Percentiles rank a stretch among this genome's conserved stretches.
Conservation (phyloP, 768 basidiomycete genomes). For the Boletus sensibilis region DNA sequence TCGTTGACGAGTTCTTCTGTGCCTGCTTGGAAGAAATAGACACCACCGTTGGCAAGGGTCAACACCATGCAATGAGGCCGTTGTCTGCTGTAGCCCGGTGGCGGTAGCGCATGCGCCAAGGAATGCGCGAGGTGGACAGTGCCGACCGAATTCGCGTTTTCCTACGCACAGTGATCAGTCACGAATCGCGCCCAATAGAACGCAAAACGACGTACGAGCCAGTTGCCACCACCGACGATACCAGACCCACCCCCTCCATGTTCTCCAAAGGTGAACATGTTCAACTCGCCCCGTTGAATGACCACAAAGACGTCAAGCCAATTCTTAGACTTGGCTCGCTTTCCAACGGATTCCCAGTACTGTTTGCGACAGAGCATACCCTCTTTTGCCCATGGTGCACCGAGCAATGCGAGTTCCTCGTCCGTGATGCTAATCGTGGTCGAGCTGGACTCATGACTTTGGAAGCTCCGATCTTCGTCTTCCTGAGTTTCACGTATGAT, state of each 20-base stretch:
- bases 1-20: conserved; percentile 98
- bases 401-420: conserved; percentile 92
- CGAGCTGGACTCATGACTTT: conserved; percentile 62
- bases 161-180: conserved; percentile 42
- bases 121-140: conserved; percentile 83
- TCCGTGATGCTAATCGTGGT: conserved; percentile 87
- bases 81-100: conserved; percentile 87
- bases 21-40: conserved; percentile 98
- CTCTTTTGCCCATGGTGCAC: conserved; percentile 99
- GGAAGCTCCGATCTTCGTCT: conserved; percentile 70
- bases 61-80: conserved; percentile 95
- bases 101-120: conserved; percentile 80
- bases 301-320: conserved; percentile 98
- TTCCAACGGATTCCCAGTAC: conserved; percentile 85
- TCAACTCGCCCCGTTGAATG: conserved; percentile 90
- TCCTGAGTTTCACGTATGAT: conserved; percentile 96
- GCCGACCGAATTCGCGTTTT: conserved; percentile 86
- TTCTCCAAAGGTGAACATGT: conserved; percentile 94
- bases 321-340: conserved; percentile 80
- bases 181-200: not conserved
- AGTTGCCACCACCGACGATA: conserved; percentile 93
- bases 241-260: conserved; percentile 57
- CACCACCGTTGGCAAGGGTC: conserved; percentile 81
- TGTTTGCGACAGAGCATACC: conserved; percentile 94
- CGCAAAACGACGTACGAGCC: conserved; percentile 70